These are phyloP conservation scores for Suillus cothurnatus DNA, from an alignment of 768 basidiomycete species.

Conservation along the genomic window DNA sequence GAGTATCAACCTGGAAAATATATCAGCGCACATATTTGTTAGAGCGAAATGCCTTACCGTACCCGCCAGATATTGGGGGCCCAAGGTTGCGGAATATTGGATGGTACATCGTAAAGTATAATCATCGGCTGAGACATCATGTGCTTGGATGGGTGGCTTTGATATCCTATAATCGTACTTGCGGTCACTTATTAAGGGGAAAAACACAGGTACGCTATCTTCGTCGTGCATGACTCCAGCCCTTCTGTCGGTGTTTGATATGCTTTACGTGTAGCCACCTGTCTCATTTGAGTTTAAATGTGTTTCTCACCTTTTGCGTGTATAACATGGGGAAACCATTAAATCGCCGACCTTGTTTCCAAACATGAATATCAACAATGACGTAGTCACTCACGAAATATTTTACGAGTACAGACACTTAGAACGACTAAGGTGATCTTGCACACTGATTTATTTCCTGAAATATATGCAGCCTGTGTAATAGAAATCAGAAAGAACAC, in stretches of 20 bases:
- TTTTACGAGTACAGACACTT: background rate
- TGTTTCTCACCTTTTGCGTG: background rate
- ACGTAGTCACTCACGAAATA: background rate
- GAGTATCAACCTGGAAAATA: slow-evolving; percentile 58
- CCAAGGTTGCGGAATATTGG: slow-evolving; percentile 67
- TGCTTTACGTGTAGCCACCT: slow-evolving; percentile 1
- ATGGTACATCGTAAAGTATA: slow-evolving; percentile 67
- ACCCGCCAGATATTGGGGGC: slow-evolving; percentile 77
- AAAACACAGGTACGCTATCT: slow-evolving; percentile 3
- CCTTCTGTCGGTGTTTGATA: slow-evolving; percentile 1
- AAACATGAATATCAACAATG: background rate
- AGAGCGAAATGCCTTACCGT: slow-evolving; percentile 41
- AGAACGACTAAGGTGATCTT: background rate
- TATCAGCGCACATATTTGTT: background rate
- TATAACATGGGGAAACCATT: background rate
- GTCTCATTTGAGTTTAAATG: background rate
- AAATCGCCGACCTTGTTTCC: background rate
- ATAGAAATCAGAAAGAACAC: background rate
- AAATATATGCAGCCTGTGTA: background rate
- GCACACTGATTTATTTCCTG: background rate
- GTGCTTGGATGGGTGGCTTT: background rate
- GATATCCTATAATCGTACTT: background rate
- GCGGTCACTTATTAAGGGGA: slow-evolving; percentile 17
- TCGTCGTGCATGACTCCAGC: background rate
- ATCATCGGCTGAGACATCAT: slow-evolving; percentile 53